phyloP scores from a whole-genome alignment of 495 filamentous ascomycete genomes.

The Glonium stellatum region DNA sequence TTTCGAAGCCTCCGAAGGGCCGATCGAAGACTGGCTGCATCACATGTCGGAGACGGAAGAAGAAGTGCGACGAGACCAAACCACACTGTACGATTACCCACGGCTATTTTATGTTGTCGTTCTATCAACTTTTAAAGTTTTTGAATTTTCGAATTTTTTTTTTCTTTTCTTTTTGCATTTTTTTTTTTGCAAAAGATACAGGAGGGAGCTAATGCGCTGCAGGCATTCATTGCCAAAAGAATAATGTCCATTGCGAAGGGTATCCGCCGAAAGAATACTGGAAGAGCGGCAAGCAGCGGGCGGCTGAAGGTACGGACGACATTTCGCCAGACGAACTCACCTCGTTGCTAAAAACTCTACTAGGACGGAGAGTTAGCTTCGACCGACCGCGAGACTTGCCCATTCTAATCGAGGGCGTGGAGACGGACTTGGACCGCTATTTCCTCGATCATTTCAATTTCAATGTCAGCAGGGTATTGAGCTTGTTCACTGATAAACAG shows the following conservation, averaged over 20 bases:
- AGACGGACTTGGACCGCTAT: conserved; percentile 73
- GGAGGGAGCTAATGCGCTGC: conserved; percentile 13
- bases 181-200: no score
- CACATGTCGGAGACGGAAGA: conserved; percentile 85
- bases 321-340: background rate
- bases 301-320: conserved; percentile 58
- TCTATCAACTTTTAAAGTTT: no score
- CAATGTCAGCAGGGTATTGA: conserved; percentile 72
- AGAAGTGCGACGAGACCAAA: conserved; percentile 96
- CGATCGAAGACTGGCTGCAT: conserved; percentile 91
- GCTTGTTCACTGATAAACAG: conserved; percentile 72
- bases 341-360: conserved; percentile 9
- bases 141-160: no score
- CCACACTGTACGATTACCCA: conserved; percentile 59
- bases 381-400: conserved; percentile 56
- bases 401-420: conserved; percentile 74
- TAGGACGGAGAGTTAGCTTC: conserved; percentile 24
- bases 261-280: conserved; percentile 85
- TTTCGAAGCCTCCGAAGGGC: conserved; percentile 72
- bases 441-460: conserved; percentile 84
- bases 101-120: conserved; percentile 8
- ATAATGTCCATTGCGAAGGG: conserved; percentile 85
- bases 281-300: conserved; percentile 73
- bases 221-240: conserved; percentile 90
- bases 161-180: no score